phyloP scores from a whole-genome alignment of 179 eudicot species.

The Beta corolliflora region DNA sequence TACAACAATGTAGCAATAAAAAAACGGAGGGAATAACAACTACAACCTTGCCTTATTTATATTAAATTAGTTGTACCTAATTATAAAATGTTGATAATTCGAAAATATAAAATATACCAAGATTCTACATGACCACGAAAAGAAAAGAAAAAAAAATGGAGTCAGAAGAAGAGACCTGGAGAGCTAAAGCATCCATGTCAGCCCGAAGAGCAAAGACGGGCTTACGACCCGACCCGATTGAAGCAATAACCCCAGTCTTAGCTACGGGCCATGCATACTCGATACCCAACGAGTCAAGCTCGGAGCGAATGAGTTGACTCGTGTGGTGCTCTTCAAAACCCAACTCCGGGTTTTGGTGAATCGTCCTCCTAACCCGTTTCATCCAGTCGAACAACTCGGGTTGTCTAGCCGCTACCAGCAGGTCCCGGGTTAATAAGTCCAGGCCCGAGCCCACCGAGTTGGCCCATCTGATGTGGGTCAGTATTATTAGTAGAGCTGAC shows the following conservation, averaged over 20 bases:
- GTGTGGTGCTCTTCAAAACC: conserved; percentile 43
- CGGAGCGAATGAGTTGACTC: conserved; percentile 42
- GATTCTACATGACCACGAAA: background rate
- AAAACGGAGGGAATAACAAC: no score
- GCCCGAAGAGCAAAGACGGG: conserved; percentile 49
- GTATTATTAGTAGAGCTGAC: background rate
- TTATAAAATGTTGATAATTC: no score
- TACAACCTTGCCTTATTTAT: no score
- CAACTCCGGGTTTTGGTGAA: conserved; percentile 51
- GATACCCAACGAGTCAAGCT: conserved; percentile 41
- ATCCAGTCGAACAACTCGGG: conserved; percentile 42
- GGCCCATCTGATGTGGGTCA: conserved; percentile 16
- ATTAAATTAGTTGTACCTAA: no score
- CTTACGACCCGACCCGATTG: conserved; percentile 42
- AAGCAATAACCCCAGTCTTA: conserved; percentile 40
- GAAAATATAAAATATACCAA: no score
- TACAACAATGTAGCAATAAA: no score
- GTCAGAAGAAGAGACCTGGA: conserved; percentile 28
- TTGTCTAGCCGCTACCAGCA: conserved; percentile 36
- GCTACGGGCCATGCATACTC: conserved; percentile 48
- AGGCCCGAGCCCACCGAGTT: conserved; percentile 11
- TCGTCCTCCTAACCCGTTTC: conserved; percentile 34
- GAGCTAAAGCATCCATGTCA: conserved; percentile 55
- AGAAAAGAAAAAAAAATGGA: no score
- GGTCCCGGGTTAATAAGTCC: conserved; percentile 31